These are phyloP conservation scores for Mycosarcoma mackinlayi DNA, from an alignment of 1,284 basidiomycete species.

Conservation along the genomic window DNA sequence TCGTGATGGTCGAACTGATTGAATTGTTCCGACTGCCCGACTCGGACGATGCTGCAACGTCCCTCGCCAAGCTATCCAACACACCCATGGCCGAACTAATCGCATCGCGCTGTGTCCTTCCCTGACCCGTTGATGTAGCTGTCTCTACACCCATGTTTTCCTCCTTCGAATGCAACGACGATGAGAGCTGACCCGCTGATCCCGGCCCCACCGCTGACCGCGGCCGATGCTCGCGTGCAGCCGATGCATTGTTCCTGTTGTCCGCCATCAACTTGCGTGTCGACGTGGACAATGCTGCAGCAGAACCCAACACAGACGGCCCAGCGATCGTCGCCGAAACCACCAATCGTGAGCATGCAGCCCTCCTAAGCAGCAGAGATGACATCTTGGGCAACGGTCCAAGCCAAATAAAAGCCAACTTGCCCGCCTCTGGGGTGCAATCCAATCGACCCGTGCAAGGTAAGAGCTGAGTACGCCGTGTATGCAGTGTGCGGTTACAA, in stretches of 20 bases:
- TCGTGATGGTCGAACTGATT: constrained; percentile 14
- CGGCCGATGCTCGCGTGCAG: constrained; percentile 29
- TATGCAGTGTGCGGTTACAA: too few species aligned
- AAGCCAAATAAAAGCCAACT: too few species aligned
- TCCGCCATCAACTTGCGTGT: constrained; percentile 16
- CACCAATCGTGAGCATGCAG: neutral
- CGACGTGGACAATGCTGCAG: constrained; percentile 6
- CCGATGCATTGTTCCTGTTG: constrained; percentile 25
- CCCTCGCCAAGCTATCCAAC: constrained; percentile 23
- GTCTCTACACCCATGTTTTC: constrained; percentile 12
- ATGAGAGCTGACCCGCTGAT: constrained; percentile 2
- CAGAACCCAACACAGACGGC: constrained; percentile 4
- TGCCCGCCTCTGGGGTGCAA: too few species aligned
- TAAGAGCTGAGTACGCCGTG: too few species aligned
- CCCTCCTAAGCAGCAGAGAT: constrained; percentile 17
- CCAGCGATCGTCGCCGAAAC: constrained; percentile 8
- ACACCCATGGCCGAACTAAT: constrained; percentile 37
- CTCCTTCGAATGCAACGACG: constrained; percentile 13
- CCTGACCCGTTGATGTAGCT: neutral
- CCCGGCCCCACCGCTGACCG: constrained; percentile 16
- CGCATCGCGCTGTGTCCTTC: constrained; percentile 37
- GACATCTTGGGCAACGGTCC: too few species aligned
- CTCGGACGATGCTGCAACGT: constrained; percentile 6
- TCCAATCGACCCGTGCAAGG: too few species aligned
- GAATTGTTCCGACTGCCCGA: neutral